These are phyloP conservation scores for Thecaphora thlaspeos DNA, from an alignment of 1,284 basidiomycete genomes.

Conservation along the genomic window DNA sequence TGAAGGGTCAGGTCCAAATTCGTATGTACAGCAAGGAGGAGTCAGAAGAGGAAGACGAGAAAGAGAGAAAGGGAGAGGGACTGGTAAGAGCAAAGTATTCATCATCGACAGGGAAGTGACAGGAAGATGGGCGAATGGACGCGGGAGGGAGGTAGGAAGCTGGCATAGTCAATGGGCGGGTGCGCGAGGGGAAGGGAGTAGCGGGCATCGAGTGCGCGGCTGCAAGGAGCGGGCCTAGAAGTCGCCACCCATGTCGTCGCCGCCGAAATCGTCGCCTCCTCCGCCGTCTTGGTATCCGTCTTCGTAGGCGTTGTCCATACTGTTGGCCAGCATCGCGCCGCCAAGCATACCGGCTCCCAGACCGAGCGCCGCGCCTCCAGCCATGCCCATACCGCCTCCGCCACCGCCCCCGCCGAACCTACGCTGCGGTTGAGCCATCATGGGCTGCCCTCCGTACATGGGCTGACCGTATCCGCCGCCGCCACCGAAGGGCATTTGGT, in stretches of 20 bases:
- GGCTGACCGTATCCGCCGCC: constrained; percentile 25
- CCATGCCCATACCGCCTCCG: constrained; percentile 40
- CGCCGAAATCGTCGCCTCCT: constrained; percentile 34
- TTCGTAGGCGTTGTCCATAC: constrained; percentile 46
- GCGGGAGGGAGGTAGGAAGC: too few species aligned
- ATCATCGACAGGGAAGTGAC: too few species aligned
- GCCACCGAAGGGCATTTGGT: constrained; percentile 2
- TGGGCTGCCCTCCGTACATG: constrained; percentile 21
- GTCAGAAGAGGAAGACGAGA: too few species aligned
- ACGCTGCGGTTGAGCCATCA: constrained; percentile 8
- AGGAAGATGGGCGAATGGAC: too few species aligned
- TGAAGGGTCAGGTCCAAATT: too few species aligned
- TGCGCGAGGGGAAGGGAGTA: too few species aligned
- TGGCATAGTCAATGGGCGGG: too few species aligned
- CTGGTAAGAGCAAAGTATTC: too few species aligned
- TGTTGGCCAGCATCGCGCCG: constrained; percentile 38
- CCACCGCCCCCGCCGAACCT: constrained; percentile 22
- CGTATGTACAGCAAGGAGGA: too few species aligned
- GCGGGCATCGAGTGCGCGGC: too few species aligned
- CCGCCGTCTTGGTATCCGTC: constrained; percentile 51
- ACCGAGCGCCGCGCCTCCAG: constrained; percentile 35
- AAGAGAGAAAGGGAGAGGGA: too few species aligned
- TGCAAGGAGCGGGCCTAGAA: too few species aligned
- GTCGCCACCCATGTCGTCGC: constrained; percentile 21
- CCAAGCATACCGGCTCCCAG: constrained; percentile 49